Conservation (phyloP, 2,329 filamentous ascomycete species). For the Thelonectria blattea region DNA sequence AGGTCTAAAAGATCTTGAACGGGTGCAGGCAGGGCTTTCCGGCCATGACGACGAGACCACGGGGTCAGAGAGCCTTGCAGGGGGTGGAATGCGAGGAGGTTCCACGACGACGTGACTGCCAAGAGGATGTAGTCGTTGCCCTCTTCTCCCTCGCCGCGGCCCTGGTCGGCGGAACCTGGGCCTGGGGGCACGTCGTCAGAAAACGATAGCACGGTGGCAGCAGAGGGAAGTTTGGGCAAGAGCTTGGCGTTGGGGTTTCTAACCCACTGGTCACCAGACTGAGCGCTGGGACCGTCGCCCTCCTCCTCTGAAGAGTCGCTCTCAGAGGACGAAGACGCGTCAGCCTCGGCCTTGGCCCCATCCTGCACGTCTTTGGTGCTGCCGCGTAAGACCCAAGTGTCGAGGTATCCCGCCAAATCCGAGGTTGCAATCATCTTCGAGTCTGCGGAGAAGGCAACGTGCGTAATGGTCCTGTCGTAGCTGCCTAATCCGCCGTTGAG, state of each 20-base stretch:
- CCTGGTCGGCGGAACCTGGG: conserved; percentile 33
- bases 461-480: conserved; percentile 79
- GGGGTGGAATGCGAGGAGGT: conserved; percentile 81
- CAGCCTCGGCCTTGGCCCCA: conserved; percentile 42
- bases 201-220: conserved; percentile 74
- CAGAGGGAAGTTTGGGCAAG: conserved; percentile 70
- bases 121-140: conserved; percentile 59
- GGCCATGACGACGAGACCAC: conserved; percentile 86
- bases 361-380: conserved; percentile 40
- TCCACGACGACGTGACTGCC: conserved; percentile 60
- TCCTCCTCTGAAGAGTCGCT: conserved; percentile 52
- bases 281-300: conserved; percentile 48
- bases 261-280: conserved; percentile 67
- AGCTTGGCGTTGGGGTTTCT: conserved; percentile 73
- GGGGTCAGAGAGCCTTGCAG: conserved; percentile 77
- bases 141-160: conserved; percentile 35
- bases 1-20: conserved; percentile 79
- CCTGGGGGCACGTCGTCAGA: conserved; percentile 53
- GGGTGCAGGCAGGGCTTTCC: conserved; percentile 73
- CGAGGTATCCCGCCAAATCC: conserved; percentile 84
- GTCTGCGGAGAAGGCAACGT: conserved; percentile 79
- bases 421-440: conserved; percentile 79
- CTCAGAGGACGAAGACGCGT: conserved; percentile 46
- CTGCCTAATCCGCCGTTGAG: conserved; percentile 71
- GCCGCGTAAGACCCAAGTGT: conserved; percentile 78